These are phyloP conservation scores for Sordariomycetes sp. DNA, from an alignment of 2,329 filamentous ascomycete species.

Conservation along the genomic window DNA sequence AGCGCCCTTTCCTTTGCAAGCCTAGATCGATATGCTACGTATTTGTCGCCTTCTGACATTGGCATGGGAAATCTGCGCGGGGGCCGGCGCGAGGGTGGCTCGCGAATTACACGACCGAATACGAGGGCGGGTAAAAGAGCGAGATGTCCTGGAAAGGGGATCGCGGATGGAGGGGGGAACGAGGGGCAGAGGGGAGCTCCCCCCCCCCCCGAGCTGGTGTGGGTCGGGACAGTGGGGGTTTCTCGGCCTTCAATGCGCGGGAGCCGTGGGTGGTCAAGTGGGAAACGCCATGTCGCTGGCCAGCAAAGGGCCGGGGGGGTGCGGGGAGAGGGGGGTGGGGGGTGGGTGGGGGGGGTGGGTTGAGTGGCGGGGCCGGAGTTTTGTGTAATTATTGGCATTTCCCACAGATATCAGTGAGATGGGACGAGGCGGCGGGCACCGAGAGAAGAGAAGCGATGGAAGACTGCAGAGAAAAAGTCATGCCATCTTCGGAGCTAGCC, in stretches of 20 bases:
- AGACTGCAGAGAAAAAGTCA: too few relatives aligned
- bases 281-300: not conserved
- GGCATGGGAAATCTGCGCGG: too few relatives aligned
- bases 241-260: not conserved
- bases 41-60: too few relatives aligned
- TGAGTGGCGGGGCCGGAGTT: not conserved
- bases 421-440: too few relatives aligned
- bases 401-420: too few relatives aligned
- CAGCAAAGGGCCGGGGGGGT: not conserved
- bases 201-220: not conserved
- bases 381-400: too few relatives aligned
- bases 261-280: not conserved
- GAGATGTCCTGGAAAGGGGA: not conserved
- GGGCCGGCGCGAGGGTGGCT: too few relatives aligned
- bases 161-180: not conserved
- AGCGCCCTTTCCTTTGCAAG: too few relatives aligned
- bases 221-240: not conserved
- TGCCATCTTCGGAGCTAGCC: too few relatives aligned
- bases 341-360: not conserved
- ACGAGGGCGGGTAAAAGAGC: not conserved
- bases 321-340: not conserved
- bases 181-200: not conserved
- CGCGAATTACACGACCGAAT: too few relatives aligned
- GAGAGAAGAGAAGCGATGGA: too few relatives aligned
- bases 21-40: too few relatives aligned